Evolutionary conservation across 1,284 basidiomycete species (phyloP).

Genomic region (Laetiporus sulphureus): DNA sequence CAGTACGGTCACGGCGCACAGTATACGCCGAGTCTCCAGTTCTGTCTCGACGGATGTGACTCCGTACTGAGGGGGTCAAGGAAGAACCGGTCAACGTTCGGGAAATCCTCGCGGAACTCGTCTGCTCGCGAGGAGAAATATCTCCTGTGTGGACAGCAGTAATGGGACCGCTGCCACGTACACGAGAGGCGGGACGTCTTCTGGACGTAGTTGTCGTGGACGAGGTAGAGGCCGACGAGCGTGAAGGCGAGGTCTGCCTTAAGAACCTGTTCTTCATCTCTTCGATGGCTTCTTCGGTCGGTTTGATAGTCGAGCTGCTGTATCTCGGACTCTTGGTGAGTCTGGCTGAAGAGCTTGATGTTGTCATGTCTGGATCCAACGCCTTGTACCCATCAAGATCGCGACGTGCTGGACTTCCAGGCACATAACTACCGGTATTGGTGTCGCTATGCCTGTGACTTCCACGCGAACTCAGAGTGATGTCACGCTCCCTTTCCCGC

Average conservation of each 20-base stretch:
- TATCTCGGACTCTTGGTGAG: conserved; percentile 15
- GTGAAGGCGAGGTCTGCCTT: conserved; percentile 25
- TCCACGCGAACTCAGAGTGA: conserved; percentile 13
- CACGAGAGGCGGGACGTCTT: too few relatives aligned
- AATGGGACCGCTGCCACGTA: too few relatives aligned
- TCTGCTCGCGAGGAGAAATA: too few relatives aligned
- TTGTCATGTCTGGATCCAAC: conserved; percentile 15
- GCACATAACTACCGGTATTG: conserved; percentile 12
- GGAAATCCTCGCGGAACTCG: too few relatives aligned
- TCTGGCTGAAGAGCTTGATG: conserved; percentile 10
- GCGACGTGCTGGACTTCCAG: conserved; percentile 19
- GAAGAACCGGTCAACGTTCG: conserved; percentile 10
- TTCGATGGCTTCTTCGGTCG: conserved; percentile 48
- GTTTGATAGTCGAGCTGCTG: conserved; percentile 17
- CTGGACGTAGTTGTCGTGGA: conserved; percentile 19
- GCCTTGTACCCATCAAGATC: conserved; percentile 27
- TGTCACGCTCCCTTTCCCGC: conserved; percentile 13
- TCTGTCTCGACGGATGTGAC: conserved; percentile 6
- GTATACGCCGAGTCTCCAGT: conserved; percentile 6
- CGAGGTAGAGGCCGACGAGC: conserved; percentile 13
- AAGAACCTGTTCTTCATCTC: conserved; percentile 60
- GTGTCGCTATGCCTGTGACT: too few relatives aligned
- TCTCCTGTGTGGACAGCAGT: too few relatives aligned
- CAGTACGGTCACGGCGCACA: conserved; percentile 16
- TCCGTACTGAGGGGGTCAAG: conserved; percentile 7